Evolutionary conservation across 2,329 filamentous ascomycete species (phyloP).

Genomic region (Cladosporium sp.): DNA sequence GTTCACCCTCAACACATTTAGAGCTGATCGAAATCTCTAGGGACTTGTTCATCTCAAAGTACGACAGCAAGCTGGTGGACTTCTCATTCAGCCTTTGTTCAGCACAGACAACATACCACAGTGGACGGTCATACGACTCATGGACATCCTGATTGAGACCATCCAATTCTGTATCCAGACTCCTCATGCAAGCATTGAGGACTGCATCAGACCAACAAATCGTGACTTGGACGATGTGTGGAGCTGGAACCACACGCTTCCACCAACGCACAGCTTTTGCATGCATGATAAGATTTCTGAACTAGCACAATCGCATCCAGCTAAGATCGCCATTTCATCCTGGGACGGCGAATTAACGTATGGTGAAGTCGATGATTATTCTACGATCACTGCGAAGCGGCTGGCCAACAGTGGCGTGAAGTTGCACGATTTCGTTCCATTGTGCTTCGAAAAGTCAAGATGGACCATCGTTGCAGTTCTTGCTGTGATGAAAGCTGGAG

Average conservation of each 20-base stretch:
- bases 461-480: conserved; percentile 36
- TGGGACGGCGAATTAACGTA: conserved; percentile 17
- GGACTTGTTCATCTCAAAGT: conserved; percentile 1
- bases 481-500: conserved; percentile 36
- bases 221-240: conserved; percentile 16
- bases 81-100: conserved; percentile 10
- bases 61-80: neutral
- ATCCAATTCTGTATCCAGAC: conserved; percentile 8
- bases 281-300: conserved; percentile 15
- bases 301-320: neutral
- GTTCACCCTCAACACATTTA: neutral
- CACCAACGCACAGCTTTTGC: conserved; percentile 15
- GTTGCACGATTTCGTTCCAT: conserved; percentile 24
- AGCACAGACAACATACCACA: conserved; percentile 12
- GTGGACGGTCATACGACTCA: conserved; percentile 12
- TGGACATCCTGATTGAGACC: conserved; percentile 14
- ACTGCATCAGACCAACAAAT: conserved; percentile 1
- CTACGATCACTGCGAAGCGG: conserved; percentile 5
- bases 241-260: conserved; percentile 17
- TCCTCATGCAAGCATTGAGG: conserved; percentile 9
- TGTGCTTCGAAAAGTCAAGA: conserved; percentile 37
- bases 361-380: conserved; percentile 9
- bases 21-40: neutral
- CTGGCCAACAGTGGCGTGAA: conserved; percentile 5
- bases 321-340: conserved; percentile 50